A percentile compares a stretch with the other conserved stretches of the same genome.
These are phyloP conservation scores for Saccharomycopsis lassenensis DNA, from an alignment of 805 yeast species.

Conservation along the genomic window DNA sequence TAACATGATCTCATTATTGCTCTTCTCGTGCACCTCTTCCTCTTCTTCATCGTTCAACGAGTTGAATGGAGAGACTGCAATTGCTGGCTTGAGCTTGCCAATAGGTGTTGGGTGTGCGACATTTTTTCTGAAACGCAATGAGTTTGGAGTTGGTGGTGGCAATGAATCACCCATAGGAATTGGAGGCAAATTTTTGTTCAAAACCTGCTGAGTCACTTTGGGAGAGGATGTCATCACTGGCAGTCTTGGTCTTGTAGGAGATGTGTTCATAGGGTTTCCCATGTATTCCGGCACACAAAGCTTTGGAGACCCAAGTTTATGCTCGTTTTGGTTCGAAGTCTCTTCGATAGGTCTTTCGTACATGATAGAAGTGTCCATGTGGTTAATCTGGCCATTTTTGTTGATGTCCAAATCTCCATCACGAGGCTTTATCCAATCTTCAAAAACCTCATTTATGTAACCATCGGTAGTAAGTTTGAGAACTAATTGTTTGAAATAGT, in stretches of 20 bases:
- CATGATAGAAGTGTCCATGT: constrained; percentile 13
- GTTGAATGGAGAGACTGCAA: constrained; percentile 11
- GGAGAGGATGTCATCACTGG: constrained; percentile 1
- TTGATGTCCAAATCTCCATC: constrained; percentile 24
- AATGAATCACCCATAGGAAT: constrained; percentile 12
- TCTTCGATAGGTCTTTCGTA: constrained; percentile 11
- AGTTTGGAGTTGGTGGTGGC: constrained; percentile 12
- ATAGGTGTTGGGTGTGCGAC: constrained; percentile 12
- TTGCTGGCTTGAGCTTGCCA: constrained; percentile 1
- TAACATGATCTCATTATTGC: constrained; percentile 16
- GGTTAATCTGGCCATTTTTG: constrained; percentile 14
- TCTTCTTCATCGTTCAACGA: constrained; percentile 12
- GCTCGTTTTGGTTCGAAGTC: not conserved
- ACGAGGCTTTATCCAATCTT: constrained; percentile 24
- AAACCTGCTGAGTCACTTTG: constrained; percentile 4
- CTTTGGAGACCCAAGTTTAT: constrained; percentile 13
- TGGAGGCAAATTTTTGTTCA: constrained; percentile 18
- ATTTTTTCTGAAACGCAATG: constrained; percentile 2
- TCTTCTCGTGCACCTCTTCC: constrained; percentile 7
- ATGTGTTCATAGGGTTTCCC: not conserved
- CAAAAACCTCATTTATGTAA: constrained; percentile 20
- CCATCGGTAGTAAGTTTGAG: constrained; percentile 26
- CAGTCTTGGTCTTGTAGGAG: not conserved
- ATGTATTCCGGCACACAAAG: constrained; percentile 6
- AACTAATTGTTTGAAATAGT: constrained; percentile 29